Evolutionary conservation across 1,139 yeast species (phyloP).

Genomic region (Candida freyschussii): DNA sequence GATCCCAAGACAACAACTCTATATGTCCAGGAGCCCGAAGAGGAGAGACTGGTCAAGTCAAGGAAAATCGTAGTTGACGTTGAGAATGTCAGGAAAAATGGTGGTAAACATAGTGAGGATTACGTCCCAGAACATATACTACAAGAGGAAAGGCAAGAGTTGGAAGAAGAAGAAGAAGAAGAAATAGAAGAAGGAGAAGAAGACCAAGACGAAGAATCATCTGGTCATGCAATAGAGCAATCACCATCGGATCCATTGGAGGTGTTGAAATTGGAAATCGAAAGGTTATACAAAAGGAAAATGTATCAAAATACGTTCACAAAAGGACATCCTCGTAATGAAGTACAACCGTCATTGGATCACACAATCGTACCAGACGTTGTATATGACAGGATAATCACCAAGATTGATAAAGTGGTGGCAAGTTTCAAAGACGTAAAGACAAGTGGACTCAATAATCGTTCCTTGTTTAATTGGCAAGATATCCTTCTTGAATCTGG

Average conservation of each 20-base stretch:
- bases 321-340: neutral
- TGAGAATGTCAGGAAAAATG: neutral
- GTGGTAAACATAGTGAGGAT: neutral
- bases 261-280: constrained; percentile 37
- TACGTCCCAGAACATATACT: constrained; percentile 1
- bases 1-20: constrained; percentile 3
- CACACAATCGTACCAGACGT: constrained; percentile 1
- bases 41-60: constrained; percentile 1
- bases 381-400: constrained; percentile 1
- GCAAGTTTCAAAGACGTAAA: neutral
- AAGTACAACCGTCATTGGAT: constrained; percentile 1
- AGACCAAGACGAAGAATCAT: constrained; percentile 3
- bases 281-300: constrained; percentile 34
- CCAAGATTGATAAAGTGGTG: neutral
- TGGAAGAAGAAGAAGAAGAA: constrained; percentile 8
- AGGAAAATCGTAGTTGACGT: neutral
- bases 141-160: neutral
- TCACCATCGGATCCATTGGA: constrained; percentile 29
- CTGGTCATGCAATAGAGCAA: too few species aligned
- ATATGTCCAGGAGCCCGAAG: constrained; percentile 11
- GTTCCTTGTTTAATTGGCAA: neutral
- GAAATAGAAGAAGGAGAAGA: constrained; percentile 4
- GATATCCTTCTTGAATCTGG: constrained; percentile 1
- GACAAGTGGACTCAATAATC: neutral
- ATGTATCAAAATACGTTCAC: constrained; percentile 20